Conservation (phyloP, 495 filamentous ascomycete species). For the Tuber aestivum region DNA sequence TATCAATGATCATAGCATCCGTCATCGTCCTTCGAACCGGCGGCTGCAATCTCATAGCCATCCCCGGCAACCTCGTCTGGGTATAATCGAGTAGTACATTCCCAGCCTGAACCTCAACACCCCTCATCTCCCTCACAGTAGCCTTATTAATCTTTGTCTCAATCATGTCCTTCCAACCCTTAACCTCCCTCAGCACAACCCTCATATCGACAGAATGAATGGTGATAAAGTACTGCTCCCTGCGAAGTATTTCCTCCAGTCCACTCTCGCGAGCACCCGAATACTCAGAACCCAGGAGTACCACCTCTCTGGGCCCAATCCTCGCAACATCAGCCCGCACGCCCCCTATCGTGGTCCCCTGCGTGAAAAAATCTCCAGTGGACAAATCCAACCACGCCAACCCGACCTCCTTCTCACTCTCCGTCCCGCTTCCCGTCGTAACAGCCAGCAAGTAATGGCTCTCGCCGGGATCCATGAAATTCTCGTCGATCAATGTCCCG, state of each 20-base stretch:
- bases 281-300: conserved; percentile 47
- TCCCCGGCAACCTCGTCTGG: conserved; percentile 64
- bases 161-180: conserved; percentile 63
- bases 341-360: conserved; percentile 64
- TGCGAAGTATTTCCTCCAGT: conserved; percentile 40
- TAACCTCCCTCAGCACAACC: background rate
- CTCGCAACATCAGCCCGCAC: conserved; percentile 72
- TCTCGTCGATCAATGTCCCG: conserved; percentile 93
- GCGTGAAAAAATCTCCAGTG: conserved; percentile 87
- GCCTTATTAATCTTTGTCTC: conserved; percentile 57
- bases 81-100: conserved; percentile 76
- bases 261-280: conserved; percentile 47
- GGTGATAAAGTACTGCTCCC: conserved; percentile 31
- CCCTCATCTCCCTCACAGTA: conserved; percentile 45
- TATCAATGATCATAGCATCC: conserved; percentile 84
- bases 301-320: conserved; percentile 76
- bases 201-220: conserved; percentile 17
- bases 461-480: conserved; percentile 85
- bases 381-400: conserved; percentile 93
- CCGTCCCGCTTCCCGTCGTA: conserved; percentile 10
- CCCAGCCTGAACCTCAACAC: conserved; percentile 60
- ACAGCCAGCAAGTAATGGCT: conserved; percentile 81
- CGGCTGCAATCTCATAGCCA: conserved; percentile 78
- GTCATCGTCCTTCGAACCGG: conserved; percentile 64
- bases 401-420: conserved; percentile 50